Conservation (phyloP, 2,329 filamentous ascomycete genomes). For the Macroventuria anomochaeta region DNA sequence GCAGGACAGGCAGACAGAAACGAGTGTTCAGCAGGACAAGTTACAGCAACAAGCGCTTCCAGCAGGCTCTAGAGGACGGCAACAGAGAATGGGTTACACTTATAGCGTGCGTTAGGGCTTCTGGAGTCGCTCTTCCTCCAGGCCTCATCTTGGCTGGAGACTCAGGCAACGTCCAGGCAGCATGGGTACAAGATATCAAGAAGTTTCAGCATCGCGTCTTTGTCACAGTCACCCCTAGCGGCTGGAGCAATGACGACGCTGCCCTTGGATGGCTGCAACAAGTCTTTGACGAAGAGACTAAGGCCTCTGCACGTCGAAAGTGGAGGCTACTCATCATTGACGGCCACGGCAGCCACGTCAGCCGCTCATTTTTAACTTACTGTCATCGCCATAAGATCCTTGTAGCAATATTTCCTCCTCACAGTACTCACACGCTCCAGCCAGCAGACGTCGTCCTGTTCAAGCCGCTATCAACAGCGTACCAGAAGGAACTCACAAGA, state of each 20-base stretch:
- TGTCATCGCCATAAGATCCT: neutral
- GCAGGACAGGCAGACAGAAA: too few relatives aligned
- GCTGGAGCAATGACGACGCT: neutral
- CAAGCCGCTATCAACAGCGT: neutral
- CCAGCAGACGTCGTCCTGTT: neutral
- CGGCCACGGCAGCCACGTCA: too few relatives aligned
- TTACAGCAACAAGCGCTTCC: too few relatives aligned
- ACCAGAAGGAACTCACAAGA: too few relatives aligned
- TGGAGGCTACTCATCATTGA: too few relatives aligned
- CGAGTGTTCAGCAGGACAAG: too few relatives aligned
- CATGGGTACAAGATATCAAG: neutral
- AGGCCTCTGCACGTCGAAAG: too few relatives aligned
- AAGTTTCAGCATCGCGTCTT: neutral
- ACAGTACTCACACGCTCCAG: neutral
- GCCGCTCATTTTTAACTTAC: neutral
- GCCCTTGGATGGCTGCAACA: neutral
- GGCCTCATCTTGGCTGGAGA: neutral
- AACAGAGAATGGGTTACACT: too few relatives aligned
- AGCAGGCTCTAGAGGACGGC: too few relatives aligned
- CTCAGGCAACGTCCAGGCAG: neutral
- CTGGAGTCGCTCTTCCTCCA: neutral
- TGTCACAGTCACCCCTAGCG: neutral
- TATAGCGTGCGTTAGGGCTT: neutral
- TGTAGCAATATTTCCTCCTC: neutral
- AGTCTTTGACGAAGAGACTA: neutral